Conservation (phyloP, 164 flowering plant species). For the Stephania japonica region DNA sequence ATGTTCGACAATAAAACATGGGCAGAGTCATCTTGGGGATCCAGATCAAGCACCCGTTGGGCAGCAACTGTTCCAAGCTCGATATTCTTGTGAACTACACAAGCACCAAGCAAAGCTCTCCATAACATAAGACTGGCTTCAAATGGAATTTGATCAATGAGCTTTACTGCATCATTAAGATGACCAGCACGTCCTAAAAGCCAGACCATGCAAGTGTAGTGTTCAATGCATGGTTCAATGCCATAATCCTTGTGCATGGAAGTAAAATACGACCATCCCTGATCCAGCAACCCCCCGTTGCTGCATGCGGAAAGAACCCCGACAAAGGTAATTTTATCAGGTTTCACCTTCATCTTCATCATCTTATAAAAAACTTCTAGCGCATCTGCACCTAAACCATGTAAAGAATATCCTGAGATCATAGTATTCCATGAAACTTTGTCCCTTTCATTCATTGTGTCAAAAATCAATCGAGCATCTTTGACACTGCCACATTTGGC, state of each 20-base stretch:
- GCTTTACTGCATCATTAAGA: constrained; percentile 56
- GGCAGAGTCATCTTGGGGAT: constrained; percentile 70
- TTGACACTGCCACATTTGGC: constrained; percentile 79
- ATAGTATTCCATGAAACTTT: constrained; percentile 84
- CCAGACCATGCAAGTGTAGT: constrained; percentile 83
- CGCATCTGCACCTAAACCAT: constrained; percentile 71
- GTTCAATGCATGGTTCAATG: constrained; percentile 78
- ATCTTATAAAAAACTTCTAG: constrained; percentile 50
- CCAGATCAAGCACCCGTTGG: constrained; percentile 63
- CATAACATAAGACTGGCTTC: constrained; percentile 82
- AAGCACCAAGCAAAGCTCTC: constrained; percentile 88
- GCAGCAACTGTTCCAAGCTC: constrained; percentile 63
- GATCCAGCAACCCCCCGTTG: constrained; percentile 59
- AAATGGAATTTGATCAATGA: constrained; percentile 62
- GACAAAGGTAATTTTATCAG: constrained; percentile 67
- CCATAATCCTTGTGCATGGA: constrained; percentile 55
- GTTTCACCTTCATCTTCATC: constrained; percentile 40
- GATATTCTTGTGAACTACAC: constrained; percentile 61
- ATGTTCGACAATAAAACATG: constrained; percentile 74
- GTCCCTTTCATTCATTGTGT: constrained; percentile 39
- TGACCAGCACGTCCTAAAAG: constrained; percentile 69
- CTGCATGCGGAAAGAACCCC: constrained; percentile 83
- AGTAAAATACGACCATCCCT: constrained; percentile 51
- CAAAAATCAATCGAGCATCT: constrained; percentile 56
- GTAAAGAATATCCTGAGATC: constrained; percentile 77